Base-by-base conservation (phyloP, 345 rosid species). In the Excoecaria cochinchinensis region DNA sequence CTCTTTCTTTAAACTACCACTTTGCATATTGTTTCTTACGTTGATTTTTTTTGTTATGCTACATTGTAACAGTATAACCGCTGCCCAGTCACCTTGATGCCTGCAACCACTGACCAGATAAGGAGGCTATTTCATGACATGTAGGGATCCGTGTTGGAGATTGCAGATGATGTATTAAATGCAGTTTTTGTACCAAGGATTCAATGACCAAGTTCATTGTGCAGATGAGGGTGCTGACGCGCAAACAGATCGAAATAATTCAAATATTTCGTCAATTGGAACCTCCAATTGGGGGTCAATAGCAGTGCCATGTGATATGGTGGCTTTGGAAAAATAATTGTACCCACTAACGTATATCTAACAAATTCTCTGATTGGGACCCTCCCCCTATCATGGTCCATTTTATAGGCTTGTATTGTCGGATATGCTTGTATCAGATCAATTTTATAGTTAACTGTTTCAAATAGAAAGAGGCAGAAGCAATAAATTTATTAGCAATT, bases 121-220 rank as follows among this genome's bases (percentile, higher is more conserved):
- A 86, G 99, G 81, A 86, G 99, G 86, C 87, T 95, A 71, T 95
- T 95, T 83, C 98, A 93, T 22, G 97, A 93, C 78, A 59, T 93
- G 81, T 93, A 90, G 84, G 57, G 42, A 66, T 31, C 55, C n/a
- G 31, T 39, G 39, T 39, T 31, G 38, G 58, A 62, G 4, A 56
- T 25, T 17, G 42, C 6, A 17, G 14, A 65, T 25, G 31, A 46
- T 56, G 15, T 17, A 67, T 42, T 8, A 25, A 42, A 47, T 21
- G 8, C 39, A 15, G 39, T 21, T 25, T 71, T 38, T 36, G 24
- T 47, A 17, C 5, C n/a, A 46, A 25, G 39, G 57, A 36, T 67
- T 70, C 60, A 67, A 24, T 8, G 51, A 70, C 2, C 19, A 14
- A 56, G 48, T 8, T 39, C 10, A 38, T 16, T 7, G 21, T 3